These are phyloP conservation scores for Perkinsus chesapeaki DNA, from an alignment of 169 alveolate genomes.

Conservation along the genomic window DNA sequence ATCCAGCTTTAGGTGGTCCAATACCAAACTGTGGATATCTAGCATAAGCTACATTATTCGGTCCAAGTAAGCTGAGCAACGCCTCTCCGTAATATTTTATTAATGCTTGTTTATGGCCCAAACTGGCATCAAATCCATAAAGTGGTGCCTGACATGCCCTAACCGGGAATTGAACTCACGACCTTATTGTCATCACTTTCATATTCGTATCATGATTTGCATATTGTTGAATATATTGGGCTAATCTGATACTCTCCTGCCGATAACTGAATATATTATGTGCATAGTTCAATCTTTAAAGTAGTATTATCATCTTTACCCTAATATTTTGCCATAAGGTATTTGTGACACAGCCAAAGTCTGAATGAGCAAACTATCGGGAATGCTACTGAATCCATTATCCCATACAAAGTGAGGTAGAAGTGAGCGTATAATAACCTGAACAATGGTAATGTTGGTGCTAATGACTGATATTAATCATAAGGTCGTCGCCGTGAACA, in stretches of 20 bases:
- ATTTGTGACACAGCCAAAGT: background rate
- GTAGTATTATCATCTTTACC: background rate
- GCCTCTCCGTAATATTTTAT: background rate
- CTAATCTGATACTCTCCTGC: background rate
- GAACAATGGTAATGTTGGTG: background rate
- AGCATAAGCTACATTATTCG: background rate
- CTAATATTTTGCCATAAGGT: background rate
- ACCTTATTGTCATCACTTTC: background rate
- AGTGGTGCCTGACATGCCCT: background rate
- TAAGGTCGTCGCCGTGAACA: background rate
- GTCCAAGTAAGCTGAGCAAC: background rate
- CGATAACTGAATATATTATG: background rate
- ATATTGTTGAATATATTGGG: background rate
- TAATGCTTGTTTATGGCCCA: background rate
- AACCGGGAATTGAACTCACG: background rate
- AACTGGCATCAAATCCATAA: background rate
- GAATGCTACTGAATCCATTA: background rate
- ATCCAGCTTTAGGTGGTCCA: background rate
- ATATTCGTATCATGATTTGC: background rate
- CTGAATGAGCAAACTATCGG: background rate
- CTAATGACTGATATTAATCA: background rate
- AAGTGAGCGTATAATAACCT: background rate
- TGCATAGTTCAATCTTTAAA: background rate
- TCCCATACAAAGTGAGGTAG: background rate
- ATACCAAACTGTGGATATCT: background rate